Conservation (phyloP, 805 yeast genomes). For the Lipomyces mesembrius region DNA sequence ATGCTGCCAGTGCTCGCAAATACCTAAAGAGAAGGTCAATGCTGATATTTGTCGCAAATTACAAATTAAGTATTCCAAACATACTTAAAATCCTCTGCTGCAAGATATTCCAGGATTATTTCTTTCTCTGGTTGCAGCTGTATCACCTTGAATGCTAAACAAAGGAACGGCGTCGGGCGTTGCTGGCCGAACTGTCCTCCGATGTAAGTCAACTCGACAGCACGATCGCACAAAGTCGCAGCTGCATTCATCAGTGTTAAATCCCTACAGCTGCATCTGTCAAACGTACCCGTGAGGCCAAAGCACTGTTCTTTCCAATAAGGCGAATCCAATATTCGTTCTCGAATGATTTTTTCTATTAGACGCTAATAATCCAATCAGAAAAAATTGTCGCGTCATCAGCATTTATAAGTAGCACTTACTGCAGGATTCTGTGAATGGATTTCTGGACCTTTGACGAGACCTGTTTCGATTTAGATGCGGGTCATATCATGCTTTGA, state of each 20-base stretch:
- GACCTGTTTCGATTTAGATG: conserved; percentile 15
- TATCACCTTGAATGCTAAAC: conserved; percentile 73
- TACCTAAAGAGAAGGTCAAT: conserved; percentile 42
- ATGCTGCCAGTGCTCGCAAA: conserved; percentile 66
- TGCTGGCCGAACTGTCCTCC: conserved; percentile 64
- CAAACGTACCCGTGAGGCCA: conserved; percentile 48
- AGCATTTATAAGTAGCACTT: not conserved
- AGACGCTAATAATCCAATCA: conserved; percentile 38
- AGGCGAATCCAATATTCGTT: conserved; percentile 58
- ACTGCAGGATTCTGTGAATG: conserved; percentile 35
- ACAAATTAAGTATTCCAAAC: not conserved
- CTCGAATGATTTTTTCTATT: conserved; percentile 63
- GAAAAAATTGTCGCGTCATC: not conserved
- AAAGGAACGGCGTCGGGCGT: conserved; percentile 72
- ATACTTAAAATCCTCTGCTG: conserved; percentile 72
- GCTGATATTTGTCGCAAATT: not conserved
- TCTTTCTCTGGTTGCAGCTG: conserved; percentile 73
- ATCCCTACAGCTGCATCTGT: not conserved
- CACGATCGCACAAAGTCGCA: conserved; percentile 56
- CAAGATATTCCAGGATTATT: conserved; percentile 58
- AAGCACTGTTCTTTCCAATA: conserved; percentile 65
- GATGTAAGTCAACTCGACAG: conserved; percentile 52
- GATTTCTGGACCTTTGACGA: conserved; percentile 27
- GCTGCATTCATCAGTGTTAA: conserved; percentile 40
- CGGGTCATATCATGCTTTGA: not conserved